Conservation (phyloP, 176 grass and related monocot genomes). For the Hordeum marinum region DNA sequence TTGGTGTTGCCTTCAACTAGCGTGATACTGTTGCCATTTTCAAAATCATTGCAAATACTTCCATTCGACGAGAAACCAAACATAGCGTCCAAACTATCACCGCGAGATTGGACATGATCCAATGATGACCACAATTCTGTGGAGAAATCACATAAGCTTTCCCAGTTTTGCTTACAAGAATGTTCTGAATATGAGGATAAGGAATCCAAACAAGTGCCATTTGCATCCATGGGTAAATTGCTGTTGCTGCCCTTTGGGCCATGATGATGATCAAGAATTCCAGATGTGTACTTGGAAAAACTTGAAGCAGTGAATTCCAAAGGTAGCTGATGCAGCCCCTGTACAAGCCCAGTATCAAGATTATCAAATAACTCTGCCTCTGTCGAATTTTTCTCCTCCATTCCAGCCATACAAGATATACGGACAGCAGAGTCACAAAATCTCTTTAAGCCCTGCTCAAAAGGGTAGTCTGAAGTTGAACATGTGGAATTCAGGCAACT, state of each 20-base stretch:
- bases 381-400: conserved; percentile 2
- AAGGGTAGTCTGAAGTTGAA: conserved; percentile 30
- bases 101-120: conserved; percentile 21
- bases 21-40: not conserved
- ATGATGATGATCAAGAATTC: conserved; percentile 17
- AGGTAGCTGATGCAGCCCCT: conserved; percentile 28
- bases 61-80: conserved; percentile 21
- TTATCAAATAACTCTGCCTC: conserved; percentile 22
- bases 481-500: conserved; percentile 13
- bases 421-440: conserved; percentile 4
- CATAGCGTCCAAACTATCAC: not conserved
- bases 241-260: not conserved
- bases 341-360: conserved; percentile 16
- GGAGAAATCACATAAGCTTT: not conserved
- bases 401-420: conserved; percentile 30
- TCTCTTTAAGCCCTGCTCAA: not conserved
- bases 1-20: conserved; percentile 23
- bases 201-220: conserved; percentile 12
- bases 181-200: conserved; percentile 19
- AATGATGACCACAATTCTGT: conserved; percentile 26
- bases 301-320: conserved; percentile 17
- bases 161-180: conserved; percentile 33
- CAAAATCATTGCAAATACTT: conserved; percentile 23
- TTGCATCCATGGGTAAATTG: conserved; percentile 16
- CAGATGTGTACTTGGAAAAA: conserved; percentile 6